Conservation (phyloP, 2,329 filamentous ascomycete species). For the Phoma herbarum region DNA sequence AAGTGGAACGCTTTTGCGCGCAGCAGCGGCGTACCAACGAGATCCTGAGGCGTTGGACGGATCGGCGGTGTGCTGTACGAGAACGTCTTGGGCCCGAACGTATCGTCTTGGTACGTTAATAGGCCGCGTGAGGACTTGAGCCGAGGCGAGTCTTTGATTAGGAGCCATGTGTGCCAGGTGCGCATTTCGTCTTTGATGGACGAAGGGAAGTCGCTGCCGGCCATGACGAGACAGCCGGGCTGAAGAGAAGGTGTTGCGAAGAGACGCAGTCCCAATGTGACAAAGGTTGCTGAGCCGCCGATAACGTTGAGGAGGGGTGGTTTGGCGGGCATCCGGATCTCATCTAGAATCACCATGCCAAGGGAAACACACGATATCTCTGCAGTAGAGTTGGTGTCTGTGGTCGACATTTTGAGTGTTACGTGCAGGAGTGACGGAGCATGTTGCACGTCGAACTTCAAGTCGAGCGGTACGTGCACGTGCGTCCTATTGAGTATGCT, state of each 20-base stretch:
- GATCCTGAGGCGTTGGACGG: not conserved
- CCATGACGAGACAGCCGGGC: not conserved
- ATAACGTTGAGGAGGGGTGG: not conserved
- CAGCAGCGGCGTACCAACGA: not conserved
- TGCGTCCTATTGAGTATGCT: not conserved
- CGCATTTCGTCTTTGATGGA: not conserved
- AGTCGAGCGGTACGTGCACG: not conserved
- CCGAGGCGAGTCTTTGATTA: not conserved
- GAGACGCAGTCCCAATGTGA: not conserved
- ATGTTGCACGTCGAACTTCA: not conserved
- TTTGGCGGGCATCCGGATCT: not conserved
- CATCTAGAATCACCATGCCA: not conserved
- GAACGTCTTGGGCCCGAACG: not conserved
- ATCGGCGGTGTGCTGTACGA: not conserved
- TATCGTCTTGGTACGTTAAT: not conserved
- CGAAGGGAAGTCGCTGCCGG: not conserved
- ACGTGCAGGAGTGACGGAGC: not conserved
- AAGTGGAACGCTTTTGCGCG: not conserved
- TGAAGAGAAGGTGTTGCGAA: not conserved
- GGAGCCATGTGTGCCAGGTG: not conserved
- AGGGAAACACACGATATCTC: not conserved
- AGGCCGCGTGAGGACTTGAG: not conserved
- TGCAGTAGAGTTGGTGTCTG: not conserved
- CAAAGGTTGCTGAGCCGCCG: not conserved
- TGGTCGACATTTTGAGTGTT: not conserved